These are phyloP conservation scores for Carex pumila DNA, from an alignment of 176 grass and related monocot genomes.

Conservation along the genomic window DNA sequence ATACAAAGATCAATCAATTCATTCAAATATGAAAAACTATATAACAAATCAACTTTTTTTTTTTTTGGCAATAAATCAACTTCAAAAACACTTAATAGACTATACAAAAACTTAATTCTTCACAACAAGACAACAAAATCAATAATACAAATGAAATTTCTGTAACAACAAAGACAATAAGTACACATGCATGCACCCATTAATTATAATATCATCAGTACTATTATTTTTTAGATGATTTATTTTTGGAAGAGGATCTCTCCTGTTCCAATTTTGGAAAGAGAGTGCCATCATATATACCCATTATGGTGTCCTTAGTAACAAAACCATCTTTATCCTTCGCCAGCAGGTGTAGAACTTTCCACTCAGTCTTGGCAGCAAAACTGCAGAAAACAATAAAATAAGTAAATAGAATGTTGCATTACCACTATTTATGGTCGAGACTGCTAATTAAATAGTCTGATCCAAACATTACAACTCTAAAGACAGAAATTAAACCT, in stretches of 20 bases:
- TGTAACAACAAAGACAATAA: background rate
- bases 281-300: constrained; percentile 47
- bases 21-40: background rate
- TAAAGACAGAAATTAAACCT: background rate
- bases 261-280: constrained; percentile 48
- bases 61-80: too few species aligned
- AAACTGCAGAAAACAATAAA: constrained; percentile 16
- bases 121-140: background rate
- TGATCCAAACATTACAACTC: background rate
- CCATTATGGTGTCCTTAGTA: constrained; percentile 38
- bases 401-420: background rate
- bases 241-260: constrained; percentile 12
- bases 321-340: constrained; percentile 57
- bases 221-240: background rate
- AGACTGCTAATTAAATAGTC: background rate
- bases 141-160: background rate
- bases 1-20: too few species aligned
- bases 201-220: background rate
- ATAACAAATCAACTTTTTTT: background rate
- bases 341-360: constrained; percentile 23
- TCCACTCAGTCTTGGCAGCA: constrained; percentile 34
- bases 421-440: too few species aligned
- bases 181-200: background rate
- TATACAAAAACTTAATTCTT: background rate
- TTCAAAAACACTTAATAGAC: background rate